These are phyloP conservation scores for Fragilariopsis cylindrus DNA, from an alignment of 108 stramenopile species.

Conservation along the genomic window DNA sequence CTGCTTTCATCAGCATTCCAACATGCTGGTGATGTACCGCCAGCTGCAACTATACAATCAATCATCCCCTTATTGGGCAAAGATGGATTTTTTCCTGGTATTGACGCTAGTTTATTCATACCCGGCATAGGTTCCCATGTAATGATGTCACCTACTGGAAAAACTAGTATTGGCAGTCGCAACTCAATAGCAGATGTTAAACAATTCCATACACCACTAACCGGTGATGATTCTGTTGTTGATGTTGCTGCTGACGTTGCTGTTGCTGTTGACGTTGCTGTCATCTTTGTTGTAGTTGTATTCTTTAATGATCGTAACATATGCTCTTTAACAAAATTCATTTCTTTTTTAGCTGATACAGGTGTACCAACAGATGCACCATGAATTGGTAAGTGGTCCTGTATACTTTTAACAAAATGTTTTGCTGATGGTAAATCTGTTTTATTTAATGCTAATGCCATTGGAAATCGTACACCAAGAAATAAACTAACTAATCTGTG, in stretches of 20 bases:
- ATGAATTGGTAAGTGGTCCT: conserved; percentile 63
- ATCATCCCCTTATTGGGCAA: conserved; percentile 76
- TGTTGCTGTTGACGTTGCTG: background rate
- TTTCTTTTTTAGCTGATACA: conserved; percentile 70
- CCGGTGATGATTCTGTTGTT: too few species aligned
- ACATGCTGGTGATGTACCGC: conserved; percentile 59
- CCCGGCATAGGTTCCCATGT: conserved; percentile 67
- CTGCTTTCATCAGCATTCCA: conserved; percentile 47
- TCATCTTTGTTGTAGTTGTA: background rate
- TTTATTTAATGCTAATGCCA: conserved; percentile 89
- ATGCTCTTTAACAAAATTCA: conserved; percentile 65
- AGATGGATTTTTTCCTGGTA: conserved; percentile 43
- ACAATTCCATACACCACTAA: conserved; percentile 68
- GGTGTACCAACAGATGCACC: conserved; percentile 74
- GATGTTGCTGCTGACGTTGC: conserved; percentile 8
- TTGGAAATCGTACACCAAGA: conserved; percentile 84
- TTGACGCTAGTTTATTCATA: conserved; percentile 49
- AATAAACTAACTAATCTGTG: conserved; percentile 80
- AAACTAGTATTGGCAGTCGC: conserved; percentile 67
- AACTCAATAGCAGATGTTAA: conserved; percentile 67
- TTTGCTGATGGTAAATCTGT: conserved; percentile 59
- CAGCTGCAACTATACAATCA: conserved; percentile 53
- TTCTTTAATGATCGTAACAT: conserved; percentile 11
- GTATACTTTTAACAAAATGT: conserved; percentile 48
- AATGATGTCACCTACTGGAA: conserved; percentile 74